These are phyloP conservation scores for Rhodamnia rubescens DNA, from an alignment of 345 rosid genomes.

Conservation along the genomic window DNA sequence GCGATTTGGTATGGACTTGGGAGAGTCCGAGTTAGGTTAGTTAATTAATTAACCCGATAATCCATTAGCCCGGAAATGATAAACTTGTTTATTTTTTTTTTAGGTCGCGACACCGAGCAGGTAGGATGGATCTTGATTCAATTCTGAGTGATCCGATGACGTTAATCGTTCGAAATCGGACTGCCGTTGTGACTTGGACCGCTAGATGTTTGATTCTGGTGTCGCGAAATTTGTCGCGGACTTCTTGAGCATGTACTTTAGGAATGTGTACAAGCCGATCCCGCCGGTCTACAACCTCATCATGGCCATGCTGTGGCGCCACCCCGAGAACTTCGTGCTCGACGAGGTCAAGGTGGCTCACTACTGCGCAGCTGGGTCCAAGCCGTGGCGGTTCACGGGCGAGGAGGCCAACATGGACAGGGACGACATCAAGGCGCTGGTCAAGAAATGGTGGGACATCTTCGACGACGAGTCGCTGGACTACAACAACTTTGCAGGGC, in stretches of 20 bases:
- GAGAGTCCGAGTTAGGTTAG: no score
- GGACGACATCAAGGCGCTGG: conserved; percentile 32
- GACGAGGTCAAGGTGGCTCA: conserved; percentile 35
- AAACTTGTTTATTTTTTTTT: no score
- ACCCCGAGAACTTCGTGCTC: conserved; percentile 29
- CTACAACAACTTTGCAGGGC: conserved; percentile 4
- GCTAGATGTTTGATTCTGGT: neutral
- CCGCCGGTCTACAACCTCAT: conserved; percentile 30
- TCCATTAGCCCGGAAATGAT: no score
- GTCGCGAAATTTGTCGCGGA: conserved; percentile 14
- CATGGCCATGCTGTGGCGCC: conserved; percentile 47
- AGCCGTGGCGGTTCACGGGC: conserved; percentile 54
- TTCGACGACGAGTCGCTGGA: conserved; percentile 36
- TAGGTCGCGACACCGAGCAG: no score
- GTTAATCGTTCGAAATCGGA: conserved; percentile 13
- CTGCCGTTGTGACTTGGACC: conserved; percentile 2
- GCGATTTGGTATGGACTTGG: no score
- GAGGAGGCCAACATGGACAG: conserved; percentile 39
- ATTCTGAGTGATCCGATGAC: neutral
- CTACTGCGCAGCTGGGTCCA: conserved; percentile 41
- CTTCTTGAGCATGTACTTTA: conserved; percentile 39
- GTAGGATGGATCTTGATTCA: conserved; percentile 16
- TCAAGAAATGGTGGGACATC: conserved; percentile 45
- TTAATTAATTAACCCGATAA: no score
- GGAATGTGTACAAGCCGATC: conserved; percentile 25